phyloP scores from a whole-genome alignment of 2,329 filamentous ascomycete species.

The Metarhizium sp. region DNA sequence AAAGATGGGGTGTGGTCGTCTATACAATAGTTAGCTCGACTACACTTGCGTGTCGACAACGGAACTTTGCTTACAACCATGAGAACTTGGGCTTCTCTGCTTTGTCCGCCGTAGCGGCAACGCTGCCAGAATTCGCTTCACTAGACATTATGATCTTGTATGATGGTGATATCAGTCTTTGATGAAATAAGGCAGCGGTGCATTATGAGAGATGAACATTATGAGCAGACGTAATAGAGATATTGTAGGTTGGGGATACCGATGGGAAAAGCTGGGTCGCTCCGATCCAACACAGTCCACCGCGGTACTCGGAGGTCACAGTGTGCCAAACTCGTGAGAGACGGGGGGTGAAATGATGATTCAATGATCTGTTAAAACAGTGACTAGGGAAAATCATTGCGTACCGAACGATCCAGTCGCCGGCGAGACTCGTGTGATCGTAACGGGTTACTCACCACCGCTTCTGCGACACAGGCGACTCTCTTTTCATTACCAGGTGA shows the following conservation, averaged over 20 bases:
- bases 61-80: constrained; percentile 24
- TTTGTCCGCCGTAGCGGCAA: constrained; percentile 1
- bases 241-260: background rate
- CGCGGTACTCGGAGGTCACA: background rate
- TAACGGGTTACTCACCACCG: background rate
- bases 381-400: background rate
- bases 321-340: background rate
- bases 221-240: background rate
- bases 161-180: background rate
- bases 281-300: background rate
- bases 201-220: background rate
- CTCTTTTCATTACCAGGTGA: background rate
- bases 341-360: background rate
- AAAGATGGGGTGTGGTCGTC: constrained; percentile 45
- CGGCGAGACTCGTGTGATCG: background rate
- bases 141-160: constrained; percentile 7
- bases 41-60: background rate
- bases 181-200: background rate
- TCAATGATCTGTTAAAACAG: background rate
- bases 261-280: background rate
- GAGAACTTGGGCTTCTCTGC: constrained; percentile 17
- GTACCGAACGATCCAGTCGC: background rate
- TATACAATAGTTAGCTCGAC: constrained; percentile 12
- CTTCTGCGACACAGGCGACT: background rate
- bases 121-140: constrained; percentile 1